phyloP scores from a whole-genome alignment of 192 early-diverging fungal genomes.

The Backusella australiensis region DNA sequence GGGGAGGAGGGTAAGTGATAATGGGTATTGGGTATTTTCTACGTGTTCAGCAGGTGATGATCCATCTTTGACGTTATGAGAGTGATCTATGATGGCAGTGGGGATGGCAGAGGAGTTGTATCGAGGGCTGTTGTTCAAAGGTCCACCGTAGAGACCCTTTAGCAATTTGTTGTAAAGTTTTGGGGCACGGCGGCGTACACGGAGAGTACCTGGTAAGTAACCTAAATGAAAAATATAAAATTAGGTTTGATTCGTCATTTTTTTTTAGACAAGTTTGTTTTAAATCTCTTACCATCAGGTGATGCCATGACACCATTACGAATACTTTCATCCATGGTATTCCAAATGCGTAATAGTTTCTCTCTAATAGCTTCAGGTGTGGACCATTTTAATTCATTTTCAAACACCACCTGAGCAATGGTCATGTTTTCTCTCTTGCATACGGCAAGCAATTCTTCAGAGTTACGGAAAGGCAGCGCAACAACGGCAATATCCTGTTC shows the following conservation, averaged over 20 bases:
- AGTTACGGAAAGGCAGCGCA: conserved; percentile 83
- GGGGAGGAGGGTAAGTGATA: conserved; percentile 31
- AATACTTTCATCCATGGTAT: conserved; percentile 89
- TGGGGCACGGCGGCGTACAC: conserved; percentile 84
- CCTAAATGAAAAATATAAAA: conserved; percentile 11
- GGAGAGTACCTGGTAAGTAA: conserved; percentile 78
- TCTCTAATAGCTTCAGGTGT: conserved; percentile 75
- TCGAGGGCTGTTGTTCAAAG: conserved; percentile 15
- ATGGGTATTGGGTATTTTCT: conserved; percentile 22
- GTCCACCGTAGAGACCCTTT: conserved; percentile 61
- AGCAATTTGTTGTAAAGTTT: conserved; percentile 82
- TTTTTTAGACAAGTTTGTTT: neutral
- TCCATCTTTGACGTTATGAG: neutral
- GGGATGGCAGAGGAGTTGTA: conserved; percentile 28
- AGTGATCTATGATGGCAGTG: neutral
- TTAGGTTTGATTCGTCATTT: neutral
- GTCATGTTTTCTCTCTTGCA: conserved; percentile 81
- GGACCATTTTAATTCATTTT: conserved; percentile 91
- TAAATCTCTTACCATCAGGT: conserved; percentile 15
- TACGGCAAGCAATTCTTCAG: conserved; percentile 74
- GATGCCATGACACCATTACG: conserved; percentile 67
- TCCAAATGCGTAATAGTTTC: conserved; percentile 80
- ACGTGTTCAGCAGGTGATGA: neutral
- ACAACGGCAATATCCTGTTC: conserved; percentile 74
- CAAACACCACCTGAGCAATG: conserved; percentile 93